A percentile compares a stretch with the other conserved stretches of the same genome.
Evolutionary conservation across 306 rosid species (phyloP).

Genomic region (Ormosia emarginata): DNA sequence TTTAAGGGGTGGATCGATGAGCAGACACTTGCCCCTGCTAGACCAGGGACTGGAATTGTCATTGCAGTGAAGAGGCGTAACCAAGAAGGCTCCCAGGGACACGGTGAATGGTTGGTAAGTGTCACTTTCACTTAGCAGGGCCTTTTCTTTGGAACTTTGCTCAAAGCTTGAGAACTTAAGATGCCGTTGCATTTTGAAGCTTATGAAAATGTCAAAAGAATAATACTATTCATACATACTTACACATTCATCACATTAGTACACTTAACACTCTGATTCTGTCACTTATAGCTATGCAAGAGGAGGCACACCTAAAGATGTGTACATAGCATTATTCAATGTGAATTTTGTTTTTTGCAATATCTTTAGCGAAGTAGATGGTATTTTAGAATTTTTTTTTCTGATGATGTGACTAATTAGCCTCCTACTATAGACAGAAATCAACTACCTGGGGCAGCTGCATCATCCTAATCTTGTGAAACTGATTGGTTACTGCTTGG

Average conservation of each 20-base stretch:
- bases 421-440: constrained; percentile 62
- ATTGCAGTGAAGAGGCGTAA: constrained; percentile 89
- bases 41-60: constrained; percentile 89
- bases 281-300: too few species aligned
- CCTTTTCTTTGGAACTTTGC: background rate
- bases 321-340: too few species aligned
- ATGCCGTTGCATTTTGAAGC: constrained; percentile 3
- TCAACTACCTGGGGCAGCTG: constrained; percentile 87
- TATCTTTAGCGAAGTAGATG: background rate
- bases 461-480: constrained; percentile 88
- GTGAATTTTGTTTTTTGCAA: background rate
- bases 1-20: constrained; percentile 95
- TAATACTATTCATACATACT: too few species aligned
- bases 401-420: constrained; percentile 1
- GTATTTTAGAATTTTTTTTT: background rate
- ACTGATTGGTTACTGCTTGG: constrained; percentile 85
- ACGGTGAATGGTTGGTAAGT: constrained; percentile 97
- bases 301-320: too few species aligned
- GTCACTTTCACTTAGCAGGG: background rate
- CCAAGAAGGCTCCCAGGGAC: constrained; percentile 91
- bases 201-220: background rate
- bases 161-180: background rate
- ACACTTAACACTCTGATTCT: too few species aligned
- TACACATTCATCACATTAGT: too few species aligned
- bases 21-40: constrained; percentile 61